phyloP scores from a whole-genome alignment of 1,139 yeast genomes.

The Candida pseudoviswanathii region DNA sequence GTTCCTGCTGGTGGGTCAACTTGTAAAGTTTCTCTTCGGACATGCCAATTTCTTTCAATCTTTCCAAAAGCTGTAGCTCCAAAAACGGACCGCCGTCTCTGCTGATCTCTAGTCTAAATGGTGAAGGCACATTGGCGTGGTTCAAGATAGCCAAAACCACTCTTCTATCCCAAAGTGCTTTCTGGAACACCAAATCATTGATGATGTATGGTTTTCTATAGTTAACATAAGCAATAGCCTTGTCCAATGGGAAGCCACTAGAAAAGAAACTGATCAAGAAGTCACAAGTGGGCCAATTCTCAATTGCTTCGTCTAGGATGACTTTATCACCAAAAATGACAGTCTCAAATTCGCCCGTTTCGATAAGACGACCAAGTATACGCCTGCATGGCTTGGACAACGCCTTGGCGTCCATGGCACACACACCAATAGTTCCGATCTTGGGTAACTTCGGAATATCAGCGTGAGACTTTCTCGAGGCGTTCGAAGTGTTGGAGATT shows the following conservation, averaged over 20 bases:
- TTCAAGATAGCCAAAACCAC: constrained; percentile 81
- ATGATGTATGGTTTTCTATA: constrained; percentile 87
- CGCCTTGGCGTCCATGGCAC: constrained; percentile 98
- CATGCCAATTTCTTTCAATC: constrained; percentile 40
- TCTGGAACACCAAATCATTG: constrained; percentile 89
- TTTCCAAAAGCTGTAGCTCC: constrained; percentile 57
- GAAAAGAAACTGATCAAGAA: constrained; percentile 90
- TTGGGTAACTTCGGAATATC: constrained; percentile 61
- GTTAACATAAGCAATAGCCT: constrained; percentile 89
- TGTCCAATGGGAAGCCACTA: constrained; percentile 94
- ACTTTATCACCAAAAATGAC: constrained; percentile 98
- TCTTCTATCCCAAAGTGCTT: constrained; percentile 94
- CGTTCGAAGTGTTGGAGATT: constrained; percentile 36
- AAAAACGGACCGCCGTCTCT: constrained; percentile 97
- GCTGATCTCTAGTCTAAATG: constrained; percentile 81
- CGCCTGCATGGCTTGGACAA: constrained; percentile 94
- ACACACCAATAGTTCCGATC: constrained; percentile 94
- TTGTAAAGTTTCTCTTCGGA: constrained; percentile 49
- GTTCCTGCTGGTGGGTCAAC: constrained; percentile 70
- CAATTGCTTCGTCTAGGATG: constrained; percentile 86
- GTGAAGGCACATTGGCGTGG: constrained; percentile 85
- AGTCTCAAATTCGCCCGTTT: constrained; percentile 94
- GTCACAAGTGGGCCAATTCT: constrained; percentile 99
- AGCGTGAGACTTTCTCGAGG: constrained; percentile 43
- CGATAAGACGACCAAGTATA: constrained; percentile 83